Evolutionary conservation across 257 asterid species (phyloP), one percentile per base, ranked within the genome.

Genomic region (Euphrasia confusa): DNA sequence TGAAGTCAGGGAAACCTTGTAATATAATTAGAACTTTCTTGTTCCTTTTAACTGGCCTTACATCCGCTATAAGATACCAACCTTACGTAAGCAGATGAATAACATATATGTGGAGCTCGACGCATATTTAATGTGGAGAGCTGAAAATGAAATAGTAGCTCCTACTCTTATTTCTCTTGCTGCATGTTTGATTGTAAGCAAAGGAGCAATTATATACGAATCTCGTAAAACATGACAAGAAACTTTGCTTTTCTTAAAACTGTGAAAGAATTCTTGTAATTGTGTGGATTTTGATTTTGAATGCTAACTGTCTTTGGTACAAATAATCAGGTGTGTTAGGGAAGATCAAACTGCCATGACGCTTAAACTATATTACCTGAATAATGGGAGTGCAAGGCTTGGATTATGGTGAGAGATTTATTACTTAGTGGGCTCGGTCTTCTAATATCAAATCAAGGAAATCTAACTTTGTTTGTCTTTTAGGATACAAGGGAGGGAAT

Each of bases 401-500:
- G 99, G 97, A 52, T 89, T 93, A 79, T 89, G 99, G 99, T 92
- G 79, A 83, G 91, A 56, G 70, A 69, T 62, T 72, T 54, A 27
- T 21, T 57, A 45, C 58, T 12, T 68, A 30, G 33, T 59, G 40
- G 35, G 67, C 56, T 48, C 47, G 57, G 53, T 63, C 26, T 65
- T 17, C 11, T 49, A 53, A 35, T 62, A 40, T 59, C 24, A 61
- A 54, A 32, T 69, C 71, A 64, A 64, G 60, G 40, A 60, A 75
- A 64, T 50, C 73, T 64, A 65, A 75, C 68, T 56, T 54, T 24
- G 53, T 66, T 60, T 50, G 50, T 60, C 50, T 73, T 76, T 61
- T 78, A 93, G 97, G 99, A 72, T 93, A 75, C 91, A 77, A 78
- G 99, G 99, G 70, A 81, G 96, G 78, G 99, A 93, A 67, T 89